A percentile compares a stretch with the other conserved stretches of the same genome.
Evolutionary conservation across 2,329 filamentous ascomycete genomes (phyloP).

Genomic region (Calonectria honghensis): DNA sequence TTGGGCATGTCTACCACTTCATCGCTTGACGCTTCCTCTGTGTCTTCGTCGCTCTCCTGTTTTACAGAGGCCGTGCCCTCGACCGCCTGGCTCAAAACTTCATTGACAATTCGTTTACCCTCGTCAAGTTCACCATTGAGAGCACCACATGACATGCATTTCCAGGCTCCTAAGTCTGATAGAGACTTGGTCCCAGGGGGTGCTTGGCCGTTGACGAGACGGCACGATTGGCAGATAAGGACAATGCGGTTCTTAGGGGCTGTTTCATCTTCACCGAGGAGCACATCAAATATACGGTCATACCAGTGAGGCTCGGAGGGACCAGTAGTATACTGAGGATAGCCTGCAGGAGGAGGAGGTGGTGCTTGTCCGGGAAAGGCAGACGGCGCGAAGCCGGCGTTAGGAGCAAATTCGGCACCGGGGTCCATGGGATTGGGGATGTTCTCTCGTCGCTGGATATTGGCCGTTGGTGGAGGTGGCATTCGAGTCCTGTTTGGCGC

Average conservation of each 20-base stretch:
- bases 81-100: slow-evolving; percentile 68
- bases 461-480: slow-evolving; percentile 77
- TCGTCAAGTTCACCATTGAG: slow-evolving; percentile 90
- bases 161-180: slow-evolving; percentile 90
- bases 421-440: slow-evolving; percentile 59
- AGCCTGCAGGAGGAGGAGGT: slow-evolving; percentile 33
- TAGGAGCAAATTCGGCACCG: slow-evolving; percentile 83
- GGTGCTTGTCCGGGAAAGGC: slow-evolving; percentile 61
- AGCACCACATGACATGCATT: slow-evolving; percentile 88
- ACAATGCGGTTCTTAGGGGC: slow-evolving; percentile 92
- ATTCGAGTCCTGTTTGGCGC: slow-evolving; percentile 66
- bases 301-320: slow-evolving; percentile 84
- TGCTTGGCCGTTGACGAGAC: slow-evolving; percentile 95
- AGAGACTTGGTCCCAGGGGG: slow-evolving; percentile 87
- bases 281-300: slow-evolving; percentile 91
- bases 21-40: slow-evolving; percentile 30
- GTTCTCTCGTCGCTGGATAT: slow-evolving; percentile 69
- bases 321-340: slow-evolving; percentile 46
- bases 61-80: slow-evolving; percentile 42
- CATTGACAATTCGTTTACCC: slow-evolving; percentile 81
- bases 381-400: slow-evolving; percentile 67
- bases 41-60: slow-evolving; percentile 39
- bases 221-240: slow-evolving; percentile 87
- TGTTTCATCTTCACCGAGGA: slow-evolving; percentile 96
- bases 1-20: slow-evolving; percentile 44